Evolutionary conservation across 2,329 filamentous ascomycete genomes (phyloP), one percentile per base, ranked within the genome.

Genomic region (Thielaviopsis euricoi): DNA sequence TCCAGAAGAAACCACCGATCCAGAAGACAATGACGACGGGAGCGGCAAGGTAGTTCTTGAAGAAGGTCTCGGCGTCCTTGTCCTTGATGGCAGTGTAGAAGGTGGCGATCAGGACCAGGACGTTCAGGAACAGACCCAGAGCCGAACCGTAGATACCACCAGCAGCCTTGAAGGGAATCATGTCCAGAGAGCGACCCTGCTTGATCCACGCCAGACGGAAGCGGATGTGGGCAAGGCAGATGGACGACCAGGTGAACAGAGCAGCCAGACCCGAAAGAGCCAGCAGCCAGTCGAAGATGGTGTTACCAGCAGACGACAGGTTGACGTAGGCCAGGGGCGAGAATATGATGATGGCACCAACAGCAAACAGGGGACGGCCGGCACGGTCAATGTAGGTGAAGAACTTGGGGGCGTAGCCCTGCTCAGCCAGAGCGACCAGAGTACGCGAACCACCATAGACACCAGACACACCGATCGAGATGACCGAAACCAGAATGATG

Each of bases 141-240:
- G 73, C 86, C 0, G 81, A 85, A 21, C 84, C 84, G 1, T 67
- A 71, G 7, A 85, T 72, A 58, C 84, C 84, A 52, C 78, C 74
- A 53, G 75, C 70, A 19, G 81, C 79, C 46, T 70, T 69, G 72
- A 83, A 87, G 1, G 83, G 79, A 3, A 87, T 76, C 65, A 83
- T 80, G n/a, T 84, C 79, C 3, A 83, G 66, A 1, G 72, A 74
- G 64, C 78, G 80, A 23, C 81, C 81, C 58, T 83, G 74, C 17
- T 69, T 65, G 22, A 66, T 67, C 82, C 82, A 85, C 0, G 80
- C 82, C 4, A 65, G 62, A 43, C 82, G 80, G 76, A 84, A 85
- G n/a, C 82, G 81, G 63, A 85, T 82, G 64, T 85, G 82, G 0
- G 79, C 76, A 19, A 82, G 66, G 66, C 80, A 83, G 64, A 86